Evolutionary conservation across 306 rosid genomes (phyloP), one percentile per base, ranked within the genome.

Genomic region (Medicago arabica): DNA sequence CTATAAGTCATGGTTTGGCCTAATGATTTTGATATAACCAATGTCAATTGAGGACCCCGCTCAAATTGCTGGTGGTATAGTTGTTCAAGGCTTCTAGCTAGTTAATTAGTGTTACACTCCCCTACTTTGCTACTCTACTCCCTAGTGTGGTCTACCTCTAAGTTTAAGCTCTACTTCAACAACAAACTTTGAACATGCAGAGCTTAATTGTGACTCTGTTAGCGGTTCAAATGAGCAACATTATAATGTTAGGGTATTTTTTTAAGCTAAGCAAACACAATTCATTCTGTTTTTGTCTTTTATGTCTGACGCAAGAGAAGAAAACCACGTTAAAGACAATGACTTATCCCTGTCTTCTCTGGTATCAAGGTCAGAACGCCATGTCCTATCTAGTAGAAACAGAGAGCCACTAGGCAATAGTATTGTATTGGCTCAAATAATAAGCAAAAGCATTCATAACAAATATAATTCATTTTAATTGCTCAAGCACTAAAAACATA

Each of bases 291-390:
- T 14, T 46, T 34, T 69, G 51, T 68, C 25, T 34, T 62, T 4
- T 50, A 62, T 51, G 50, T 13, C 72, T 78, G 77, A 50, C 72
- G 43, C 2, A 46, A 46, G n/a, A 46, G 36, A 54, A 46, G 36
- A 54, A 44, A 54, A n/a, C 17, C 19, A 79, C 66, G 70, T 58
- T 69, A 23, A 50, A 41, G 47, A 68, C n/a, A 15, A 71, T 40
- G 84, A 78, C 63, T 54, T 51, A 85, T 83, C 89, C 47, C 71
- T 62, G 65, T 77, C 84, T 72, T 46, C 23, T 8, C 41, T 46
- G 51, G 40, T 40, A 80, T 72, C 23, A 8, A 75, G 3, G 44
- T 34, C 55, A 72, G 66, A 18, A 17, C 60, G 0, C 72, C 72
- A 25, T 18, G 49, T 63, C 57, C 34, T 39, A 66, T 53, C 62